A percentile compares a stretch with the other conserved stretches of the same genome.
Conservation (phyloP, 2,329 filamentous ascomycete species). For the Calcarisporium arbuscula region DNA sequence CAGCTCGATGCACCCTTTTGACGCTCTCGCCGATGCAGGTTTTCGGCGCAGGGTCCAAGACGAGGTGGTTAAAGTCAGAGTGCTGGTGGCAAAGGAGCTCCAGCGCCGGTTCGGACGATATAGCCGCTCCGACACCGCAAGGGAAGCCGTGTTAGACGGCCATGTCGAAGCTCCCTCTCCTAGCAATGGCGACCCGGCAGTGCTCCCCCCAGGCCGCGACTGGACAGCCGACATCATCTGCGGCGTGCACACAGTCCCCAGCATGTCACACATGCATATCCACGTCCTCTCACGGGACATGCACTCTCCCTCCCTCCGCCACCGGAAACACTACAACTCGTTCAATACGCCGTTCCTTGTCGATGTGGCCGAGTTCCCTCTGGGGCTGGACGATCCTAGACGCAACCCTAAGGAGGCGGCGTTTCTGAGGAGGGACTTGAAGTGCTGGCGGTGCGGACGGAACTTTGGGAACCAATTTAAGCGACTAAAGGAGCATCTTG, state of each 20-base stretch:
- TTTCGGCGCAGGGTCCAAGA: slow-evolving; percentile 60
- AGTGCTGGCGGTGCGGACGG: slow-evolving; percentile 77
- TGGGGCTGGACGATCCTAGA: slow-evolving; percentile 58
- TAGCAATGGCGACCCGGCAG: slow-evolving; percentile 4
- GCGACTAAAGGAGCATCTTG: slow-evolving; percentile 68
- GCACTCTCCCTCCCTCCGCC: slow-evolving; percentile 63
- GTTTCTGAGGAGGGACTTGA: slow-evolving; percentile 60
- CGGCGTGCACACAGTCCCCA: slow-evolving; percentile 81
- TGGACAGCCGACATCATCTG: slow-evolving; percentile 69
- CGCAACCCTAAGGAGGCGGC: slow-evolving; percentile 48
- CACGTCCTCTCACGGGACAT: slow-evolving; percentile 82
- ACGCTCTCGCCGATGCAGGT: slow-evolving; percentile 62
- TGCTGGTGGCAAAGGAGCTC: slow-evolving; percentile 68
- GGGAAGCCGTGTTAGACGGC: slow-evolving; percentile 61
- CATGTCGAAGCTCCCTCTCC: slow-evolving; percentile 31
- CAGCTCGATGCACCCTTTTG: slow-evolving; percentile 64
- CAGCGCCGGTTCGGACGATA: slow-evolving; percentile 58
- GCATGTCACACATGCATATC: slow-evolving; percentile 87
- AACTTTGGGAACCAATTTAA: slow-evolving; percentile 71
- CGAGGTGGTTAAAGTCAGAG: slow-evolving; percentile 56
- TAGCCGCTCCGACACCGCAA: slow-evolving; percentile 56
- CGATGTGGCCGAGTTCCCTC: slow-evolving; percentile 69
- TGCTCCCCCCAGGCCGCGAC: slow-evolving; percentile 66
- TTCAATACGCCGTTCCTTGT: slow-evolving; percentile 85
- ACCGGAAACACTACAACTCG: slow-evolving; percentile 86